Evolutionary conservation across 2,329 filamentous ascomycete species (phyloP).

Genomic region (Ceratocystis huliohia): DNA sequence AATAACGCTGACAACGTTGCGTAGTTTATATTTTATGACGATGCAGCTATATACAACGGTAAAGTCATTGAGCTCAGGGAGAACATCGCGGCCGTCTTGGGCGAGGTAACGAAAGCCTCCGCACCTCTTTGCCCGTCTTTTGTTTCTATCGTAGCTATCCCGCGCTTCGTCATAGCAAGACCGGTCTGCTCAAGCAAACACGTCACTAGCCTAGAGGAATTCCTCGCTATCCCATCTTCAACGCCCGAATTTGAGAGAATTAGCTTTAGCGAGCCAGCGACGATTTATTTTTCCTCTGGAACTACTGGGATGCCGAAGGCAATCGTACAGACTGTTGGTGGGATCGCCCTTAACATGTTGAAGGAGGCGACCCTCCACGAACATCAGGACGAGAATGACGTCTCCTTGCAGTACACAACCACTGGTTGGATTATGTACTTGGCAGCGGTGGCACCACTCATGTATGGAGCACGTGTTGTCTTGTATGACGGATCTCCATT

Average conservation of each 20-base stretch:
- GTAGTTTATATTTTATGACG: conserved; percentile 67
- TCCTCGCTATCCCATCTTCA: conserved; percentile 28
- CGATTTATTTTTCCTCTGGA: conserved; percentile 68
- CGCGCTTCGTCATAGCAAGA: conserved; percentile 49
- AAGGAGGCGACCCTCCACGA: conserved; percentile 50
- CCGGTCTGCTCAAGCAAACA: conserved; percentile 43
- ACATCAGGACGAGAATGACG: conserved; percentile 30
- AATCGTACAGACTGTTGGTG: conserved; percentile 66
- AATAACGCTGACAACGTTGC: no score
- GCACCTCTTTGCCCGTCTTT: conserved; percentile 44
- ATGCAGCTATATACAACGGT: conserved; percentile 66
- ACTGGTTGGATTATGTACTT: conserved; percentile 89
- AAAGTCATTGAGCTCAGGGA: conserved; percentile 56
- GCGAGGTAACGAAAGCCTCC: conserved; percentile 56
- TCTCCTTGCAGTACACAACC: conserved; percentile 46
- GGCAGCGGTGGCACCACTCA: conserved; percentile 43
- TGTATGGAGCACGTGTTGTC: conserved; percentile 48
- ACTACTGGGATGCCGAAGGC: conserved; percentile 78
- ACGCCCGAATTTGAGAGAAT: conserved; percentile 33
- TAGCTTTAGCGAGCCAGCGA: conserved; percentile 59
- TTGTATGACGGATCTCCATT: conserved; percentile 81
- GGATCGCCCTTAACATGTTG: conserved; percentile 39
- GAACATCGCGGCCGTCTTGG: conserved; percentile 57
- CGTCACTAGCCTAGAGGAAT: conserved; percentile 35
- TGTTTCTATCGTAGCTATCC: conserved; percentile 49